phyloP scores from a whole-genome alignment of 345 rosid species.

The Acer saccharum region DNA sequence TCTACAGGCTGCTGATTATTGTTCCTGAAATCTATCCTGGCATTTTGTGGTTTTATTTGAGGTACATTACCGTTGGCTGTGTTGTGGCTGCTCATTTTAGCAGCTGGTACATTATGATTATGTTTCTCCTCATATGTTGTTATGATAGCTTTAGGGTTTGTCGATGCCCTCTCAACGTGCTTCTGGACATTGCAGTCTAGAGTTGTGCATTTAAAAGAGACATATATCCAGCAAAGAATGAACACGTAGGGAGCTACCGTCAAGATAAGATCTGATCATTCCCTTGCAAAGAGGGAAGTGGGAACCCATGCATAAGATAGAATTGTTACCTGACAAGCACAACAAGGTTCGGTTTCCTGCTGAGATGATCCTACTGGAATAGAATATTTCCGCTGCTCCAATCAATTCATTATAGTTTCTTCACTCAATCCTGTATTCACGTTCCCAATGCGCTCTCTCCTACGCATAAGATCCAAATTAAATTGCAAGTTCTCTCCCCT shows the following conservation, averaged over 20 bases:
- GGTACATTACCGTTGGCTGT: too few species aligned
- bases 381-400: slow-evolving; percentile 51
- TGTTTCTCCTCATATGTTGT: too few species aligned
- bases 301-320: neutral
- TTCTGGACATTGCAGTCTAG: too few species aligned
- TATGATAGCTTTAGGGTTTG: too few species aligned
- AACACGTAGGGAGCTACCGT: neutral
- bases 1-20: too few species aligned
- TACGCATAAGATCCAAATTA: slow-evolving; percentile 13
- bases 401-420: slow-evolving; percentile 48
- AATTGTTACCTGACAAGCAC: slow-evolving; percentile 74
- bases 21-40: too few species aligned
- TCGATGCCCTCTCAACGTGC: too few species aligned
- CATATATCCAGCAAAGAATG: neutral
- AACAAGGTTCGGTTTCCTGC: slow-evolving; percentile 78
- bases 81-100: too few species aligned
- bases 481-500: slow-evolving; percentile 75
- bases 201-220: too few species aligned
- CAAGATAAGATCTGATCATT: neutral
- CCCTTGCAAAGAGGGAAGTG: slow-evolving; percentile 36
- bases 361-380: slow-evolving; percentile 15
- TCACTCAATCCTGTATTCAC: slow-evolving; percentile 86
- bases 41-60: too few species aligned
- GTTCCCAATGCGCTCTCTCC: too few species aligned
- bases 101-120: too few species aligned